These are phyloP conservation scores for Galeopsis tetrahit DNA, from an alignment of 257 asterid genomes.

Conservation along the genomic window DNA sequence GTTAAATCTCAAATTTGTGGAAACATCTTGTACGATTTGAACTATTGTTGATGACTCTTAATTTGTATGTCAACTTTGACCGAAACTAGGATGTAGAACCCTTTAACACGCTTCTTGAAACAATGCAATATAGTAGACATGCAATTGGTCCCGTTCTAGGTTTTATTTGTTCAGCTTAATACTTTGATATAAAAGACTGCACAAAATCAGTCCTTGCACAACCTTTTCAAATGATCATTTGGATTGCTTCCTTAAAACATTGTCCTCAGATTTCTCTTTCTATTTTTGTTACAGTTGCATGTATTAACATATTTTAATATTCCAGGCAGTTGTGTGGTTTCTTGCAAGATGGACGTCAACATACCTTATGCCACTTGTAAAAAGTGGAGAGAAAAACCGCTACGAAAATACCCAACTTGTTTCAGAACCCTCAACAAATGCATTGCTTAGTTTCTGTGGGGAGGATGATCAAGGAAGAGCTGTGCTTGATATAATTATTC, in stretches of 20 bases:
- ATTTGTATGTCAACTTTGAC: too few species aligned
- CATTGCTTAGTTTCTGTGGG: conserved; percentile 67
- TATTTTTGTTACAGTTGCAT: background rate
- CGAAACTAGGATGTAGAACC: too few species aligned
- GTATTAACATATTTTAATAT: conserved; percentile 31
- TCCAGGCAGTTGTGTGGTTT: conserved; percentile 94
- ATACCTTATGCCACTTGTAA: conserved; percentile 72
- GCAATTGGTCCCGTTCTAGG: background rate
- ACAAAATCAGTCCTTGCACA: conserved; percentile 3
- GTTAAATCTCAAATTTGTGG: too few species aligned
- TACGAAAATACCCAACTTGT: conserved; percentile 37
- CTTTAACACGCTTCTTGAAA: conserved; percentile 10
- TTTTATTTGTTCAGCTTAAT: conserved; percentile 9
- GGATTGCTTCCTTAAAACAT: conserved; percentile 14
- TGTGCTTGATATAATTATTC: conserved; percentile 80
- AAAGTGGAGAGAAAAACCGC: conserved; percentile 46
- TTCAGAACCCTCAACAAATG: conserved; percentile 43
- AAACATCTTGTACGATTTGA: too few species aligned
- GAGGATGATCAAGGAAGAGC: conserved; percentile 76
- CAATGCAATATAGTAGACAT: background rate
- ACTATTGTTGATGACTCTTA: too few species aligned
- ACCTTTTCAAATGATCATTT: conserved; percentile 5
- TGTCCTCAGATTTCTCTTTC: conserved; percentile 18
- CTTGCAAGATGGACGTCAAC: conserved; percentile 96
- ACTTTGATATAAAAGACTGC: background rate